phyloP scores from a whole-genome alignment of 2,329 filamentous ascomycete species.

The Teratosphaeria pseudoeucalypti region DNA sequence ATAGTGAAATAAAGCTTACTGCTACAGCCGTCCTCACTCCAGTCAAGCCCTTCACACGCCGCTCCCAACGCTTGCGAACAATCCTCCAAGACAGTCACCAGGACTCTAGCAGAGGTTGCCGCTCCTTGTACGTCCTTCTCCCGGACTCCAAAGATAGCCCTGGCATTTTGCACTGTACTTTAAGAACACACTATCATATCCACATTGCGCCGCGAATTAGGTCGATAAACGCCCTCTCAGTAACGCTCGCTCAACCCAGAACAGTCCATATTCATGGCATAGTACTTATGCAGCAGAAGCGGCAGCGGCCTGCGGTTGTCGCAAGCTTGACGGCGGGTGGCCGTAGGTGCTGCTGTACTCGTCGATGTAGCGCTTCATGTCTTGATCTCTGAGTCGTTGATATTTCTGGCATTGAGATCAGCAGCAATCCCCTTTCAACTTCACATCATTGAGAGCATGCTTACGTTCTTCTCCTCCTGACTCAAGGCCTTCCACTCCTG shows the following conservation, averaged over 20 bases:
- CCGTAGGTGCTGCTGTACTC: not conserved
- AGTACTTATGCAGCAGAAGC: not conserved
- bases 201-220: not conserved
- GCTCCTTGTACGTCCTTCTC: not conserved
- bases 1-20: not conserved
- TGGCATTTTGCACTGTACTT: not conserved
- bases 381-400: not conserved
- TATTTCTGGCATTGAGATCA: not conserved
- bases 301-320: not conserved
- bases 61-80: not conserved
- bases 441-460: not conserved
- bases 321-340: not conserved
- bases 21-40: not conserved
- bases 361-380: not conserved
- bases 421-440: not conserved
- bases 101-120: not conserved
- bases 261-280: not conserved
- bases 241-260: not conserved
- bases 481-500: constrained; percentile 41
- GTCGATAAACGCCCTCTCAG: not conserved
- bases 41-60: not conserved
- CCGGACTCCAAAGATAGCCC: not conserved
- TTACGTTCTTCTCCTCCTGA: constrained; percentile 39
- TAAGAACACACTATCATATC: not conserved
- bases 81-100: not conserved